phyloP scores from a whole-genome alignment of 2,329 filamentous ascomycete species.

The Akanthomyces dipterigenus region DNA sequence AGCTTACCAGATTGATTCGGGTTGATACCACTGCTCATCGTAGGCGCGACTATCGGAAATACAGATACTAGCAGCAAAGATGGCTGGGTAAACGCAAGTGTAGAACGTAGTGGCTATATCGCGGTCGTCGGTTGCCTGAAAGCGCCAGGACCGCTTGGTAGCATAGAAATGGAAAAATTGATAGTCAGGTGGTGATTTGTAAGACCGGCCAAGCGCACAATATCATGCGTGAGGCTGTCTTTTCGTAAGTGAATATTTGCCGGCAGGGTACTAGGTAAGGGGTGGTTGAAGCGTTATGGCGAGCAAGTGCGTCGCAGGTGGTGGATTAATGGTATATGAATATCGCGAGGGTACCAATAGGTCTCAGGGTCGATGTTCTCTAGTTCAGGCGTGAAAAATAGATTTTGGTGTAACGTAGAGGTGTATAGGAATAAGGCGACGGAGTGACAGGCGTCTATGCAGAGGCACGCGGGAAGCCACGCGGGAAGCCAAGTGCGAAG shows the following conservation, averaged over 20 bases:
- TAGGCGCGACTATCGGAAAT: constrained; percentile 17
- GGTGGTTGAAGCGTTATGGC: neutral
- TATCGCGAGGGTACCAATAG: neutral
- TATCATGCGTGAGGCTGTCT: neutral
- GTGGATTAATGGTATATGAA: neutral
- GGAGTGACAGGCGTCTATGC: neutral
- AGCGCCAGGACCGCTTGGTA: constrained; percentile 5
- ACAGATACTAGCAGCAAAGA: constrained; percentile 40
- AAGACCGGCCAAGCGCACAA: neutral
- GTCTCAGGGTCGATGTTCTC: constrained; percentile 6
- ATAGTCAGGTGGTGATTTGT: neutral
- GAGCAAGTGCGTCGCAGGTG: neutral
- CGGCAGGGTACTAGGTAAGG: neutral
- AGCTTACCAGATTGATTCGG: constrained; percentile 44
- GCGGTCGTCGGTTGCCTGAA: constrained; percentile 10
- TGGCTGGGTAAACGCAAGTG: constrained; percentile 10
- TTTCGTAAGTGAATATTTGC: neutral
- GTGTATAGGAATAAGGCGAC: constrained; percentile 3
- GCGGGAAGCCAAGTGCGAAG: neutral
- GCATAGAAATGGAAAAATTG: neutral
- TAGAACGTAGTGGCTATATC: neutral
- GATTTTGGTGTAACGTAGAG: neutral
- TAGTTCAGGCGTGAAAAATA: neutral
- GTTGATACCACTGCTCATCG: constrained; percentile 49
- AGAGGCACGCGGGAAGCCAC: neutral